Base-by-base conservation (phyloP, 1,284 basidiomycete genomes). In the Apiotrichum sp. region DNA sequence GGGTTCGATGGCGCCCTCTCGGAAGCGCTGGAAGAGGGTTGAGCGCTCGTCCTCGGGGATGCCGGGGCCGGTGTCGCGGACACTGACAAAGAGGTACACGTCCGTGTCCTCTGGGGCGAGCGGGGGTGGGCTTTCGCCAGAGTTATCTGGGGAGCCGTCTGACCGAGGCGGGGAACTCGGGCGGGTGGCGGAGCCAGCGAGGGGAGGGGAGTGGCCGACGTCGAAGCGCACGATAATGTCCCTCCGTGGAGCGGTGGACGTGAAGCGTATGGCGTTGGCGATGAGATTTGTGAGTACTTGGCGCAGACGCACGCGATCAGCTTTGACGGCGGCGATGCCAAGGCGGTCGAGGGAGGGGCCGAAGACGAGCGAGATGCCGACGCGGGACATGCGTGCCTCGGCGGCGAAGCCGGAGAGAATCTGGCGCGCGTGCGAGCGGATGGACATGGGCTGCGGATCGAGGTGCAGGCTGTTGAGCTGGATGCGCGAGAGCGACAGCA, bases 401-500 rank as follows among this genome's bases (percentile, higher is more conserved):
- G 57, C 58, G 0, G 68, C 47, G 47, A 73, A 73, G n/a, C 71
- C 65, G 11, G 65, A 66, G 10, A 67, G 42, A n/a, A 69, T 64
- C 55, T 75, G 76, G 13, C 64, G 62, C 2, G 71, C 69, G 52
- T 77, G 73, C 32, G 64, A 65, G 14, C 63, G 54, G 31, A 78
- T 53, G 45, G 75, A 67, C 53, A 69, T 75, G 45, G 74, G 72
- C 47, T 75, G 66, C 22, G 14, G 4, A 49, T 61, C 58, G 3
- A 66, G 14, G 0, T 48, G 50, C 5, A 66, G 55, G 62, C 63
- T 62, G 55, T 66, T 58, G 16, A 77, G 69, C 53, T 78, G 77
- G 33, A 78, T 70, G 29, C 75, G 60, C 1, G 74, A 74, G 6
- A 78, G 60, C 0, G 75, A 75, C 3, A 77, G 65, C 2, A 78